Evolutionary conservation across 306 rosid genomes (phyloP).

Genomic region (Fragaria ananassa): DNA sequence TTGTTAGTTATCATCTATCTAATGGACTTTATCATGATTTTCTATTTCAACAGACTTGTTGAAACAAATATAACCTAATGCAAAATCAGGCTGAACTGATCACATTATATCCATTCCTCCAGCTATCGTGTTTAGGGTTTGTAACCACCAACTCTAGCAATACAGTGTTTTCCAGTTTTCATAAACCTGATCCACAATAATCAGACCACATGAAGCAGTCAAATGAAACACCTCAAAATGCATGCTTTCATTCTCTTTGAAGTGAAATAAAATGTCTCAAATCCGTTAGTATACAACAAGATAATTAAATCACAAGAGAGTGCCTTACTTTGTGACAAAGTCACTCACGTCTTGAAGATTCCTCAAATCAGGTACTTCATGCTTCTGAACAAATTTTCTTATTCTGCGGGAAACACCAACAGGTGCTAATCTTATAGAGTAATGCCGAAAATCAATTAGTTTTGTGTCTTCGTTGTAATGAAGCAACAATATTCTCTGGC

Average conservation of each 20-base stretch:
- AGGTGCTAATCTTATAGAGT: constrained; percentile 87
- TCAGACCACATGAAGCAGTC: background rate
- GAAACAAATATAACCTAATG: constrained; percentile 1
- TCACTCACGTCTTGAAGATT: constrained; percentile 97
- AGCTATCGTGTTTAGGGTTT: background rate
- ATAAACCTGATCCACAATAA: background rate
- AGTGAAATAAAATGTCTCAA: background rate
- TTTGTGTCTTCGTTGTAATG: constrained; percentile 90
- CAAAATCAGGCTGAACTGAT: constrained; percentile 2
- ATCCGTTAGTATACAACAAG: background rate
- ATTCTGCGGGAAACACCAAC: constrained; percentile 89
- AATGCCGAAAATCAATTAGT: constrained; percentile 88
- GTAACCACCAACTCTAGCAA: background rate
- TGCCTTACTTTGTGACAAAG: constrained; percentile 86
- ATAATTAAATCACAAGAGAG: constrained; percentile 7
- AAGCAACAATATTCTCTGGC: constrained; percentile 94
- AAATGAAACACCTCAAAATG: background rate
- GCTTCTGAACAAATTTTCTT: constrained; percentile 88
- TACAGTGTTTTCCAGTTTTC: background rate
- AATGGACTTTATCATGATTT: background rate
- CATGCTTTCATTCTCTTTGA: background rate
- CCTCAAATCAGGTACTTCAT: constrained; percentile 80
- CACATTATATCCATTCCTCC: background rate
- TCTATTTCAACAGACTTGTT: background rate
- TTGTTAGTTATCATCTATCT: background rate